Evolutionary conservation across 768 basidiomycete genomes (phyloP).

Genomic region (Serendipita sp.): DNA sequence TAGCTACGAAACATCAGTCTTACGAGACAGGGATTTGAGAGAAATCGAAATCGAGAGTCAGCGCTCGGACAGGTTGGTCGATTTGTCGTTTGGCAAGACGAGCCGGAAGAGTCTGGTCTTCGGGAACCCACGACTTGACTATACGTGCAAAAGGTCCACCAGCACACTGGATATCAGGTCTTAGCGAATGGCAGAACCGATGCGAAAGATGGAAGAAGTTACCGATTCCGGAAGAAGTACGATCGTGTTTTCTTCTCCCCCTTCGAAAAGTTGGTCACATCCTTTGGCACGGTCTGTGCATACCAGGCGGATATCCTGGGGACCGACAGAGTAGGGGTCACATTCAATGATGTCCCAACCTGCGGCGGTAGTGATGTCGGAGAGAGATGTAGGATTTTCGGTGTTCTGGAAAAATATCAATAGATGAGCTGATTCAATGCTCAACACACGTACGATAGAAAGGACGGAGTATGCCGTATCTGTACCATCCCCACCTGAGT

Average conservation of each 20-base stretch:
- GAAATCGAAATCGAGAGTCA: conserved; percentile 28
- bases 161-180: conserved; percentile 13
- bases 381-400: conserved; percentile 11
- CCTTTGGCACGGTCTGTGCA: conserved; percentile 18
- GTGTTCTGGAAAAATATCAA: not conserved
- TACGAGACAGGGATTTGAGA: conserved; percentile 5
- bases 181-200: not conserved
- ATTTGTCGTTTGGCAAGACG: conserved; percentile 19
- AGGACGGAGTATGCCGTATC: not conserved
- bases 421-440: not conserved
- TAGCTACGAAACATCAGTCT: not conserved
- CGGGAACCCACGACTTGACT: conserved; percentile 24
- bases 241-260: conserved; percentile 31
- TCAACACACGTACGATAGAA: not conserved
- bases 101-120: conserved; percentile 28
- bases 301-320: conserved; percentile 34
- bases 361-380: conserved; percentile 28
- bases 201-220: conserved; percentile 12
- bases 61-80: conserved; percentile 24
- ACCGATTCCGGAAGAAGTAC: conserved; percentile 39
- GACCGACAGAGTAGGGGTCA: conserved; percentile 19
- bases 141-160: conserved; percentile 21
- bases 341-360: conserved; percentile 38
- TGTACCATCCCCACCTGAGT: conserved; percentile 16
- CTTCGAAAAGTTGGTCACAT: conserved; percentile 28